Evolutionary conservation across 2,329 filamentous ascomycete genomes (phyloP).

Genomic region (Aspergillus aculeatinus): DNA sequence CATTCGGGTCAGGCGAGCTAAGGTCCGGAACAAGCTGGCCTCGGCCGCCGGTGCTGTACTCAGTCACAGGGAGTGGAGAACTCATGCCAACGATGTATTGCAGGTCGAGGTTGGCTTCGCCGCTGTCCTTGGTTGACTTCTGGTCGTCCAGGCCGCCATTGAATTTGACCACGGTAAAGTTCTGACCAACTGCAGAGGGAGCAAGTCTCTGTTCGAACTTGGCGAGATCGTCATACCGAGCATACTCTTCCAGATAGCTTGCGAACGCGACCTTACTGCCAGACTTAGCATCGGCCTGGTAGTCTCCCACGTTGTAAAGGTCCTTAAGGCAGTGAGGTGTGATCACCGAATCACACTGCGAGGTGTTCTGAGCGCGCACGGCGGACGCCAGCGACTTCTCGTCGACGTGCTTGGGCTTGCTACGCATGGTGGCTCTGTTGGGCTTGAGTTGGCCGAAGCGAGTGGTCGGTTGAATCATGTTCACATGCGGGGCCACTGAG

Average conservation of each 20-base stretch:
- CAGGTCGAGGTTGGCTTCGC: conserved; percentile 53
- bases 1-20: conserved; percentile 42
- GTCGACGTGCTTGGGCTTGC: conserved; percentile 21
- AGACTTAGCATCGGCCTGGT: conserved; percentile 36
- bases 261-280: conserved; percentile 46
- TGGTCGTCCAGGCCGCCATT: conserved; percentile 43
- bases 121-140: conserved; percentile 39
- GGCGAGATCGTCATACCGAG: conserved; percentile 48
- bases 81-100: conserved; percentile 51
- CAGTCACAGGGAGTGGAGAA: conserved; percentile 45
- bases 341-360: conserved; percentile 45
- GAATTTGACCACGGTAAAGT: conserved; percentile 46
- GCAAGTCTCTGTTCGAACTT: conserved; percentile 42
- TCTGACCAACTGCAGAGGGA: conserved; percentile 42
- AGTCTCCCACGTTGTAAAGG: conserved; percentile 48
- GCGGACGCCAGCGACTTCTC: conserved; percentile 22
- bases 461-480: conserved; percentile 45
- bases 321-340: conserved; percentile 50
- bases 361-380: conserved; percentile 19
- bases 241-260: conserved; percentile 51
- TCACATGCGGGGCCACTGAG: conserved; percentile 35
- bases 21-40: conserved; percentile 49
- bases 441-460: conserved; percentile 40
- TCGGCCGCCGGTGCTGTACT: conserved; percentile 50
- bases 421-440: conserved; percentile 27